Evolutionary conservation across 768 basidiomycete genomes (phyloP), one percentile per base, ranked within the genome.

Genomic region (Neoboletus magnificus): DNA sequence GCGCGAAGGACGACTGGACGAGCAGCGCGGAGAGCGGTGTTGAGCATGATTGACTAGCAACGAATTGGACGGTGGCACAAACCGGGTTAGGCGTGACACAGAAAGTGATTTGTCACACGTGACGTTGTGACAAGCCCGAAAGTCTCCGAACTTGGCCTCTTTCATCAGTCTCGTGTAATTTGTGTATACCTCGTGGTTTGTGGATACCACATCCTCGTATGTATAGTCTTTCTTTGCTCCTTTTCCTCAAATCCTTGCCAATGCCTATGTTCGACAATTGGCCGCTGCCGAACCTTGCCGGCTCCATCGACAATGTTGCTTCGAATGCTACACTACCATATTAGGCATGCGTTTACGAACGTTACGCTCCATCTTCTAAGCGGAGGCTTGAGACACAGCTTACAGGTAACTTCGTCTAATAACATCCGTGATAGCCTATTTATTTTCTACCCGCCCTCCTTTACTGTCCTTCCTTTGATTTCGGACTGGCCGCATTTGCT

Each of bases 331-430:
- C 2, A 46, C 49, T 58, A 42, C 69, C 50, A 47, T 46, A 67
- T 64, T 50, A 62, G 69, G 69, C 50, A 70, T 48, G 58, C 54
- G 5, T 71, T 71, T 71, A 73, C 62, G 71, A 71, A 73, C 67
- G 37, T 61, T 54, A 41, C 39, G 55, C 62, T 53, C 39, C 54
- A 48, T 50, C 41, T 52, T 48, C 50, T 63, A 62, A 69, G 56
- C 60, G 59, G 51, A 54, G 39, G 40, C 40, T 36, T 22, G 51
- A 29, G 33, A 47, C 32, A 33, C 43, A 37, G 20, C 37, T 12
- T 20, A 39, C n/a, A 43, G 39, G 32, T 29, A 10, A 48, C 50
- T 35, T 48, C 43, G 49, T 48, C 41, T n/a, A 52, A 18, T 39
- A 23, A 33, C 41, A 36, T 36, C 45, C 41, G 32, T 29, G 44